phyloP scores from a whole-genome alignment of 2,329 filamentous ascomycete species.

The Trichoderma aggressivum region DNA sequence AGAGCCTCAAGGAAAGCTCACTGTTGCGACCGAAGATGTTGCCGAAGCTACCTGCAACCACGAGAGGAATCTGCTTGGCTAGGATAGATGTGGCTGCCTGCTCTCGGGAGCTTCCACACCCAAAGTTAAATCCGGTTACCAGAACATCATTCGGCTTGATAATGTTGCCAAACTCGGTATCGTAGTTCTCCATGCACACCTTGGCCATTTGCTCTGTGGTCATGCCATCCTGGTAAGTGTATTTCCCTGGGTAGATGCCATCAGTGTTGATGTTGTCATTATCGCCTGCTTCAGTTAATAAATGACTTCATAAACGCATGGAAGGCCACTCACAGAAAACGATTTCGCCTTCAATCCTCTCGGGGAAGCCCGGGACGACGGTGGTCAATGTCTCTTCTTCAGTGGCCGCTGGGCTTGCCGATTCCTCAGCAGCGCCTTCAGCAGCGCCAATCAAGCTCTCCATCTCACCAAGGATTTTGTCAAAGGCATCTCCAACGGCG shows the following conservation, averaged over 20 bases:
- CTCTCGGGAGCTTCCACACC: constrained; percentile 75
- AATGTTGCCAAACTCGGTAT: constrained; percentile 62
- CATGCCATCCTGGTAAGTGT: constrained; percentile 87
- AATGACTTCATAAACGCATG: neutral
- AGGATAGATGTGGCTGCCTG: constrained; percentile 83
- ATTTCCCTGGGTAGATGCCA: constrained; percentile 85
- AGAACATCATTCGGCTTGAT: constrained; percentile 73
- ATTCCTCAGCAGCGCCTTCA: constrained; percentile 1
- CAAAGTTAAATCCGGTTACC: constrained; percentile 85
- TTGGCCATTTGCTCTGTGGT: constrained; percentile 75
- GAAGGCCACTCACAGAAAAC: constrained; percentile 52
- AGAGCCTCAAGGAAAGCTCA: neutral
- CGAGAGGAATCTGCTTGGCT: constrained; percentile 74
- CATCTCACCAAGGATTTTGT: constrained; percentile 64
- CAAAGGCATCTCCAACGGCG: constrained; percentile 66
- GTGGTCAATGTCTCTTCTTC: constrained; percentile 35
- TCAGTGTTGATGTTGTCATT: constrained; percentile 81
- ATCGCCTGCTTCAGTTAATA: neutral
- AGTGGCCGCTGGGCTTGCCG: neutral
- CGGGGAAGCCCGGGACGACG: constrained; percentile 81
- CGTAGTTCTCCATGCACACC: constrained; percentile 94
- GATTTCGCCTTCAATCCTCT: constrained; percentile 79
- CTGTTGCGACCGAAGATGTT: constrained; percentile 77
- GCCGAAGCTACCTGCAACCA: constrained; percentile 75
- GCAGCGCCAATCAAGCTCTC: constrained; percentile 23